phyloP scores from a whole-genome alignment of 2,329 filamentous ascomycete species.

The Beauveria rudraprayagi region DNA sequence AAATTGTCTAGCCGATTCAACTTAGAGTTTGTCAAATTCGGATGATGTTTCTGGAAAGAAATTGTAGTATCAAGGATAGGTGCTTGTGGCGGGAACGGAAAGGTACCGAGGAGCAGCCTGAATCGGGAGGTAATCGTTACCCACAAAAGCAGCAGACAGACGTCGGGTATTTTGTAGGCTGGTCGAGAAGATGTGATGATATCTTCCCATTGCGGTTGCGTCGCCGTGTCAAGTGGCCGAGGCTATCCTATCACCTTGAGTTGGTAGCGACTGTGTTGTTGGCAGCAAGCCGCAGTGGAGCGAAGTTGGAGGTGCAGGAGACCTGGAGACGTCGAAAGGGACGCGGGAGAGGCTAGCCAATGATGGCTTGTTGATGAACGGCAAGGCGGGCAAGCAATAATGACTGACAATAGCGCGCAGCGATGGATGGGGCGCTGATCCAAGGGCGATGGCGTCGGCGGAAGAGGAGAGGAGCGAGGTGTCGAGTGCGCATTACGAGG shows the following conservation, averaged over 20 bases:
- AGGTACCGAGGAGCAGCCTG: neutral
- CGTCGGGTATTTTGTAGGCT: too few relatives aligned
- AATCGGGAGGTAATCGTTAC: neutral
- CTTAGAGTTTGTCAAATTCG: neutral
- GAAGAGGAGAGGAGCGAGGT: neutral
- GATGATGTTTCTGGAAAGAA: neutral
- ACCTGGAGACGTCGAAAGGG: neutral
- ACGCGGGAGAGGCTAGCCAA: neutral
- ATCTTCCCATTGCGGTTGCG: too few relatives aligned
- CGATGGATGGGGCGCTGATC: conserved; percentile 6
- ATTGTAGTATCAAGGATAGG: neutral
- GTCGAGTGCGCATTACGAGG: neutral
- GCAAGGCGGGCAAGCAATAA: neutral
- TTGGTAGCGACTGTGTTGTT: too few relatives aligned
- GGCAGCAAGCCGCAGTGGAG: neutral
- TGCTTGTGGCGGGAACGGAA: neutral
- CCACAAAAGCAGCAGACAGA: too few relatives aligned
- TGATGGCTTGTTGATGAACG: neutral
- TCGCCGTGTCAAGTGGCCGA: too few relatives aligned
- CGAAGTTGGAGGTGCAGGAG: neutral
- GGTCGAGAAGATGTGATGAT: too few relatives aligned
- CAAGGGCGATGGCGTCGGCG: neutral
- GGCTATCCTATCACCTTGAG: too few relatives aligned
- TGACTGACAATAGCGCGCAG: neutral
- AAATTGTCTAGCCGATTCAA: too few relatives aligned